Percentiles rank a stretch among this genome's conserved stretches.
These are phyloP conservation scores for Neonectria ditissima DNA, from an alignment of 2,329 filamentous ascomycete species.

Conservation along the genomic window DNA sequence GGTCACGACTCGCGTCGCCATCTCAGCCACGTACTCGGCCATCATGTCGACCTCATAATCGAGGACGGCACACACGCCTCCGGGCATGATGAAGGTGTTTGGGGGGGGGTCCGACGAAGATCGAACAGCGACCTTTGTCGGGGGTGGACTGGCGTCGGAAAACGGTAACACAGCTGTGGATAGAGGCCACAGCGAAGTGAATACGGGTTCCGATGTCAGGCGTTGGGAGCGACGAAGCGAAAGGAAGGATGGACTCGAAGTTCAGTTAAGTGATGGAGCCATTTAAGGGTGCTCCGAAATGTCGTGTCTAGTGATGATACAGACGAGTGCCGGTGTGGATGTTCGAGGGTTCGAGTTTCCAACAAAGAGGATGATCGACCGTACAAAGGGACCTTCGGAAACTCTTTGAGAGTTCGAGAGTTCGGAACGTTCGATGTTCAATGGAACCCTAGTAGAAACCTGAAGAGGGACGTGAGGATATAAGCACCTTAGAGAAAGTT, in stretches of 20 bases:
- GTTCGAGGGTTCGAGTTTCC: constrained; percentile 10
- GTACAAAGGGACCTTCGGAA: constrained; percentile 3
- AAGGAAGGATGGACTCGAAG: constrained; percentile 29
- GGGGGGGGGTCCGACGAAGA: constrained; percentile 53
- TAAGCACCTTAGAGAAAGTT: constrained; percentile 10
- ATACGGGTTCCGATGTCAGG: constrained; percentile 19
- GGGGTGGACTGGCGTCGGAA: constrained; percentile 37
- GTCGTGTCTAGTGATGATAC: constrained; percentile 37
- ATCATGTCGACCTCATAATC: constrained; percentile 98
- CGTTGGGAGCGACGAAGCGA: constrained; percentile 21
- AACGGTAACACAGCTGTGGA: constrained; percentile 30
- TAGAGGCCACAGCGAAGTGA: constrained; percentile 34
- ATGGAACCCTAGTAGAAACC: constrained; percentile 7
- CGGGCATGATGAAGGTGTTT: constrained; percentile 67
- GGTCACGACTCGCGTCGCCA: constrained; percentile 73
- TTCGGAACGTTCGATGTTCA: neutral
- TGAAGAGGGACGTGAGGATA: constrained; percentile 6
- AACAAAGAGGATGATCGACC: constrained; percentile 6
- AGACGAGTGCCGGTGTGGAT: constrained; percentile 30
- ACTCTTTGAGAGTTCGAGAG: neutral
- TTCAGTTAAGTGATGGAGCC: constrained; percentile 47
- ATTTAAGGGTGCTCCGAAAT: constrained; percentile 47
- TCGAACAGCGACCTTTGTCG: constrained; percentile 54
- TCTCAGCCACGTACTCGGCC: constrained; percentile 94
- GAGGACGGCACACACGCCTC: constrained; percentile 91